A percentile compares a stretch with the other conserved stretches of the same genome.
Conservation (phyloP, 2,329 filamentous ascomycete genomes). For the Penicillium expansum region DNA sequence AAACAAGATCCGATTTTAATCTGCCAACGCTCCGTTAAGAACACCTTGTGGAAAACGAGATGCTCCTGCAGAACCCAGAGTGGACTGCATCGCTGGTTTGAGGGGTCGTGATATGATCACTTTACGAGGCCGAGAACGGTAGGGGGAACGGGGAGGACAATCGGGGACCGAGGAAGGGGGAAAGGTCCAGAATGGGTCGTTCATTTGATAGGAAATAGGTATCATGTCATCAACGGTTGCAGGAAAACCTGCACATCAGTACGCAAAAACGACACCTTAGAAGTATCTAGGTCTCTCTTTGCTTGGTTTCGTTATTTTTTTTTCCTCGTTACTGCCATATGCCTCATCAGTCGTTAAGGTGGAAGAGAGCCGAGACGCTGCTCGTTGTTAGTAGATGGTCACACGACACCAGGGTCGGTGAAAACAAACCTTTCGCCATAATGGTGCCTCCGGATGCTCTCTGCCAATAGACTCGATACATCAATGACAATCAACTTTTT, state of each 20-base stretch:
- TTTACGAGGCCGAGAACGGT: slow-evolving; percentile 8
- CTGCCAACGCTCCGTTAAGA: slow-evolving; percentile 84
- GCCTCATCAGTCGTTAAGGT: slow-evolving; percentile 52
- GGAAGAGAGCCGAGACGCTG: slow-evolving; percentile 59
- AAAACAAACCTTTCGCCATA: slow-evolving; percentile 79
- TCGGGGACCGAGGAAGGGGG: background rate
- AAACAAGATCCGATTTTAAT: slow-evolving; percentile 41
- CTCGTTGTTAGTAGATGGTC: slow-evolving; percentile 23
- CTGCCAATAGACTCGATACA: slow-evolving; percentile 79
- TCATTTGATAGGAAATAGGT: slow-evolving; percentile 21
- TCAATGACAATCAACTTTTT: slow-evolving; percentile 88
- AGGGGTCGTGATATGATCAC: slow-evolving; percentile 11
- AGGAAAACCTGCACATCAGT: slow-evolving; percentile 22
- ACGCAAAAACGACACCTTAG: slow-evolving; percentile 20
- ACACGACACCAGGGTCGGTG: slow-evolving; percentile 41
- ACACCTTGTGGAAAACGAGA: slow-evolving; percentile 61
- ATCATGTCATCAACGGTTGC: slow-evolving; percentile 24
- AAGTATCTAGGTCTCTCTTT: slow-evolving; percentile 7
- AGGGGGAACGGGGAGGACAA: slow-evolving; percentile 1
- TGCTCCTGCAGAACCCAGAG: slow-evolving; percentile 70
- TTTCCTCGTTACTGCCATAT: slow-evolving; percentile 20
- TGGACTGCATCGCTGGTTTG: slow-evolving; percentile 68
- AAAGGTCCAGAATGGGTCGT: slow-evolving; percentile 2
- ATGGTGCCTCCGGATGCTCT: slow-evolving; percentile 93
- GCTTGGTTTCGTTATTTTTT: slow-evolving; percentile 4